Evolutionary conservation across 495 filamentous ascomycete species (phyloP), one percentile per base, ranked within the genome.

Genomic region (Durotheca rogersii): DNA sequence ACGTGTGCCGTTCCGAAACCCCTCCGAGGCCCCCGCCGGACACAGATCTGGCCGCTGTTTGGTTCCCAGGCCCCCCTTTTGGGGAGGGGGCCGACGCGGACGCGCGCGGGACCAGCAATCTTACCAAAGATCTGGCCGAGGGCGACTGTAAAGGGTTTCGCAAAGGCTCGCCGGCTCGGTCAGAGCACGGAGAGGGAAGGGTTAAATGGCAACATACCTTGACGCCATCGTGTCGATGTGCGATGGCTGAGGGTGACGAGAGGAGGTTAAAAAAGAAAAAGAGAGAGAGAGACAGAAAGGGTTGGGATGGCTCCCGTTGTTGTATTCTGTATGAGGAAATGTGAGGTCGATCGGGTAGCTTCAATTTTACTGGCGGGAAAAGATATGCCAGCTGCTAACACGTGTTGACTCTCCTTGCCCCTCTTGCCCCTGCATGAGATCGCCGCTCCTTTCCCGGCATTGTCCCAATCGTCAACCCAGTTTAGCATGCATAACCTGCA

Each of bases 301-400:
- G 37, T 21, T 27, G 21, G 20, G 18, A 25, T 47, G 9, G 41
- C 15, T 11, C 14, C 14, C n/a, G 7, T 34, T 12, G 21, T 17
- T 33, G 32, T 29, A 35, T 19, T 40, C n/a, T n/a, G n/a, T n/a
- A 27, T 32, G 14, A 37, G 19, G 20, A n/a, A n/a, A n/a, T n/a
- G n/a, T n/a, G 29, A 56, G 30, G 36, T 18, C 47, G 41, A 15
- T 19, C 14, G 19, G 43, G 54, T 58, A 41, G 15, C 31, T 34
- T 41, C 40, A 58, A 32, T 45, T 51, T 56, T 57, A 38, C 34
- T 33, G 20, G 40, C 35, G 41, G 19, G 33, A 14, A 6, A 50
- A 53, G 53, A 49, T 40, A 44, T 42, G 56, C 49, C 49, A 53
- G 40, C 31, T 59, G 50, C 45, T 59, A 50, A 45, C 56, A 59